phyloP scores from a whole-genome alignment of 768 basidiomycete genomes.

The Termitomyces sp. region DNA sequence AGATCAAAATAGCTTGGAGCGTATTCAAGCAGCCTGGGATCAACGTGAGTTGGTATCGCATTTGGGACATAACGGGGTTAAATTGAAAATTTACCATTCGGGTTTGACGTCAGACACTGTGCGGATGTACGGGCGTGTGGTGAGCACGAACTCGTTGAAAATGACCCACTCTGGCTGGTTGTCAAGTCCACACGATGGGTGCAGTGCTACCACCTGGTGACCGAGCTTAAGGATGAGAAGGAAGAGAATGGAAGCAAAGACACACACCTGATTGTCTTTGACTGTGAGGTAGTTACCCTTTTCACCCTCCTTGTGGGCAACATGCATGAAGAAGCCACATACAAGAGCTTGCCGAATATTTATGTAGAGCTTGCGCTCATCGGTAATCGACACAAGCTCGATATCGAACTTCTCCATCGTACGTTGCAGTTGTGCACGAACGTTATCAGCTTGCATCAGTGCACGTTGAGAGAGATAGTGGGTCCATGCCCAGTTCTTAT shows the following conservation, averaged over 20 bases:
- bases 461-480: conserved; percentile 85
- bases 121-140: conserved; percentile 84
- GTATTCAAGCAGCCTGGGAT: conserved; percentile 34
- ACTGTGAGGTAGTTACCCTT: conserved; percentile 86
- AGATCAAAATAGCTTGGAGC: conserved; percentile 67
- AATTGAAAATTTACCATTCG: conserved; percentile 65
- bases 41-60: neutral
- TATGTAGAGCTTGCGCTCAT: conserved; percentile 66
- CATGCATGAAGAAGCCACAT: conserved; percentile 97
- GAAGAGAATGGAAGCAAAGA: neutral
- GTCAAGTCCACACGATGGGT: conserved; percentile 87
- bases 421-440: conserved; percentile 82
- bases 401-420: conserved; percentile 91
- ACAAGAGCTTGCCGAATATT: conserved; percentile 83
- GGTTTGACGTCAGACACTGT: conserved; percentile 84
- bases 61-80: conserved; percentile 1
- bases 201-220: conserved; percentile 63
- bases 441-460: conserved; percentile 89
- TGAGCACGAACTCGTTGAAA: conserved; percentile 94
- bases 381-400: conserved; percentile 62
- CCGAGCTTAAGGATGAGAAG: neutral
- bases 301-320: conserved; percentile 92
- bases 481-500: conserved; percentile 88
- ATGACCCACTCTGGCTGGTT: conserved; percentile 89
- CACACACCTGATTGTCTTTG: conserved; percentile 86